Percentiles rank a stretch among this genome's conserved stretches.
Conservation (phyloP, 345 rosid species). For the Boechera stricta region DNA sequence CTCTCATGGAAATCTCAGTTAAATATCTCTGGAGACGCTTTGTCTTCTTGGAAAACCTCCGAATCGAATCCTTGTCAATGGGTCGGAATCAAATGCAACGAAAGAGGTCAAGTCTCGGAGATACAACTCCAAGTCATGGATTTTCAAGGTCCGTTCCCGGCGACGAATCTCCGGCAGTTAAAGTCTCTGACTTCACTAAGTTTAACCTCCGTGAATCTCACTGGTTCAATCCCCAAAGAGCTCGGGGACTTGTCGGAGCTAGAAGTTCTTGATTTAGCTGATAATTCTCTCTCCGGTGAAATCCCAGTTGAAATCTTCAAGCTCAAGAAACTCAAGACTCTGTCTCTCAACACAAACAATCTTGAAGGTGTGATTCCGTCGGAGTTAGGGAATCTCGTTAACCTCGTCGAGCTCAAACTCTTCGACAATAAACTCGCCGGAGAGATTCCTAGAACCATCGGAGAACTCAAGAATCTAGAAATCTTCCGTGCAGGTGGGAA, state of each 20-base stretch:
- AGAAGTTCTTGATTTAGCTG: slow-evolving; percentile 65
- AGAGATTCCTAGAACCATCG: slow-evolving; percentile 71
- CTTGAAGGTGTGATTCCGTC: slow-evolving; percentile 82
- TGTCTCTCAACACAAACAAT: slow-evolving; percentile 70
- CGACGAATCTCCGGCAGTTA: slow-evolving; percentile 62
- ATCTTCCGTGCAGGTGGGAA: slow-evolving; percentile 89
- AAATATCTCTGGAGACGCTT: slow-evolving; percentile 56
- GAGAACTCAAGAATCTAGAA: slow-evolving; percentile 61
- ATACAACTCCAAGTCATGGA: slow-evolving; percentile 60
- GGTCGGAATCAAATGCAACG: slow-evolving; percentile 78
- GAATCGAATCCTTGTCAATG: slow-evolving; percentile 73
- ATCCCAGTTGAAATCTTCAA: slow-evolving; percentile 74
- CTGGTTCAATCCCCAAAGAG: slow-evolving; percentile 71
- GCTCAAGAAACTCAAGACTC: slow-evolving; percentile 61
- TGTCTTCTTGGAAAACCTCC: slow-evolving; percentile 64
- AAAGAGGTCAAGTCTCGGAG: slow-evolving; percentile 59
- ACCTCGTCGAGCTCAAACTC: slow-evolving; percentile 65
- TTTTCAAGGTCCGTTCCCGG: slow-evolving; percentile 73
- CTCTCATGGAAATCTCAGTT: slow-evolving; percentile 76
- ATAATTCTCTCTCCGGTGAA: slow-evolving; percentile 73
- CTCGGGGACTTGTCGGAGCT: slow-evolving; percentile 68
- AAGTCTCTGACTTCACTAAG: slow-evolving; percentile 60
- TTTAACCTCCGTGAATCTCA: slow-evolving; percentile 75
- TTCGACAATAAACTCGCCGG: slow-evolving; percentile 83
- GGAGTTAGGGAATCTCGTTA: slow-evolving; percentile 65